A percentile compares a stretch with the other conserved stretches of the same genome.
These are phyloP conservation scores for Starmerella apicola DNA, from an alignment of 805 yeast species.

Conservation along the genomic window DNA sequence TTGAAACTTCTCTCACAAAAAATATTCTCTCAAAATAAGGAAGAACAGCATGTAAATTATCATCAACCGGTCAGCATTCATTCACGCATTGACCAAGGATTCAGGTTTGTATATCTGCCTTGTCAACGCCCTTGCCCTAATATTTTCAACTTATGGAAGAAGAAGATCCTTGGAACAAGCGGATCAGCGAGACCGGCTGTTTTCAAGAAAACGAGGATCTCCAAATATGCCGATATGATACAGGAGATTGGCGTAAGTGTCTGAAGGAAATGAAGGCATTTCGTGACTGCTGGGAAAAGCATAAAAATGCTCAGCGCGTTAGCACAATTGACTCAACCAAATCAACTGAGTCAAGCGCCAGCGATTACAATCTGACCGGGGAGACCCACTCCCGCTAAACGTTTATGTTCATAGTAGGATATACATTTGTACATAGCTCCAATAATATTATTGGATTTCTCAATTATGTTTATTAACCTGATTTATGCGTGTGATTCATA, in stretches of 20 bases:
- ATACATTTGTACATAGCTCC: background rate
- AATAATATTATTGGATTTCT: background rate
- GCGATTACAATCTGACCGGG: slow-evolving; percentile 15
- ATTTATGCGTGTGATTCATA: too few species aligned
- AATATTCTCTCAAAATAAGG: too few species aligned
- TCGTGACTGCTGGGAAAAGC: slow-evolving; percentile 48
- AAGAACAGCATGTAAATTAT: too few species aligned
- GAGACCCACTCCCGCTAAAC: slow-evolving; percentile 2
- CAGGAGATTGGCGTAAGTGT: slow-evolving; percentile 71
- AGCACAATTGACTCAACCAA: slow-evolving; percentile 10
- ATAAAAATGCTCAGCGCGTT: slow-evolving; percentile 41
- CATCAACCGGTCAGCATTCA: too few species aligned
- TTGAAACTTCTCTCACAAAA: too few species aligned
- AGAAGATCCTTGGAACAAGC: slow-evolving; percentile 40
- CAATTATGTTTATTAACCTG: background rate
- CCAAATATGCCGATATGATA: slow-evolving; percentile 69
- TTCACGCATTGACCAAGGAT: too few species aligned
- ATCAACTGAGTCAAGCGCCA: background rate
- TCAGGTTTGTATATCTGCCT: too few species aligned
- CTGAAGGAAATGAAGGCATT: slow-evolving; percentile 50
- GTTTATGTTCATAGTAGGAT: background rate
- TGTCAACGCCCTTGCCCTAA: too few species aligned
- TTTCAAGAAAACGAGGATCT: slow-evolving; percentile 56
- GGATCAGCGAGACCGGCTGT: slow-evolving; percentile 69
- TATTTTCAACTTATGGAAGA: too few species aligned